Base-by-base conservation (phyloP, 2,329 filamentous ascomycete species). In the Fusarium veterinarium region DNA sequence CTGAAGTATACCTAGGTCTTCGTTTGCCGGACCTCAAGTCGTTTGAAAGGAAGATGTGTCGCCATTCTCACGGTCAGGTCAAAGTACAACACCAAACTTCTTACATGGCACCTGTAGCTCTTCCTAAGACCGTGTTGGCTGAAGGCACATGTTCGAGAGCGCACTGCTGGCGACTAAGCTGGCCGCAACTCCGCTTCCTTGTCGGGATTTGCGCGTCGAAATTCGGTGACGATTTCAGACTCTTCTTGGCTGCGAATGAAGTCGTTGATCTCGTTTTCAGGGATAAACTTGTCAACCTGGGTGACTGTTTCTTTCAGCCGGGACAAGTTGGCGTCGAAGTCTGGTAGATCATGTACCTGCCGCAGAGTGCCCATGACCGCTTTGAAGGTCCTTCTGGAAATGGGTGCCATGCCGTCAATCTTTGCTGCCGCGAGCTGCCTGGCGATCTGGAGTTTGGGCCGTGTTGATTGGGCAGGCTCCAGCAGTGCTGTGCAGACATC, bases 251-350 rank as follows among this genome's bases (percentile, higher is more conserved):
- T 31, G 12, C 14, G 8, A 3, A 31, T 31, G 5, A n/a, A n/a
- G 11, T 31, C 14, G 20, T 48, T 48, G 5, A 48, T 31, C 20
- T 48, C 0, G 10, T 12, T 2, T 5, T 6, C 2, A 4, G 28
- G 20, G 16, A 48, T 5, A 3, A n/a, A 48, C 0, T 5, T 48
- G 0, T n/a, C 14, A 6, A n/a, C 28, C 1, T 31, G 3, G 1
- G 28, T 31, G 2, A 49, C 23, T 8, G 46, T 33, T 1, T 9
- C 0, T 11, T 3, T 14, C 9, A 33, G 0, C 16, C 0, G 46
- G 10, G 11, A 16, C 5, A 49, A 13, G 1, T 19, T 33, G 3
- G 20, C 8, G 16, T 23, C 20, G 12, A 31, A 31, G 31, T 28
- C 7, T 28, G 7, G 28, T 7, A 28, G 28, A 28, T 28, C 6